A percentile compares a stretch with the other conserved stretches of the same genome.
These are phyloP conservation scores for Phytophthora cajani DNA, from an alignment of 352 stramenopile species.

Conservation along the genomic window DNA sequence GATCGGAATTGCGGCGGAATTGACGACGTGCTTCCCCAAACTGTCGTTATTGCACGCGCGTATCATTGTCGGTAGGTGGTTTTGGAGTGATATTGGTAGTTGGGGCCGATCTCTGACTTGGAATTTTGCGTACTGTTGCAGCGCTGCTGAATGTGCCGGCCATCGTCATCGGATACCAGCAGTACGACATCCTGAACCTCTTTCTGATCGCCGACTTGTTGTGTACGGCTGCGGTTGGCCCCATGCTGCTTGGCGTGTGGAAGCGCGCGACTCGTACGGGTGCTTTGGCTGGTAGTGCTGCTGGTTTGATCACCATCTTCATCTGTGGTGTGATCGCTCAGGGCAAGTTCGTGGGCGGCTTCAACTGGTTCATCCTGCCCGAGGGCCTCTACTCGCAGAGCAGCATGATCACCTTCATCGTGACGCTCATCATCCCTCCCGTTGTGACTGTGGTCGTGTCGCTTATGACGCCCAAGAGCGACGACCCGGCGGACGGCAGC, in stretches of 20 bases:
- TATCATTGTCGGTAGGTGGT: conserved; percentile 51
- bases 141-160: conserved; percentile 76
- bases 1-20: conserved; percentile 75
- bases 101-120: neutral
- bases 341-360: conserved; percentile 73
- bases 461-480: conserved; percentile 43
- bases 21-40: conserved; percentile 73
- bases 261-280: conserved; percentile 49
- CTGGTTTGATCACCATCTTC: conserved; percentile 77
- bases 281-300: conserved; percentile 55
- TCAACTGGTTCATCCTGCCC: conserved; percentile 79
- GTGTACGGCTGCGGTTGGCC: conserved; percentile 73
- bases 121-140: conserved; percentile 23
- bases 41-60: conserved; percentile 63
- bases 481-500: conserved; percentile 30
- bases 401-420: conserved; percentile 86
- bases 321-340: conserved; percentile 62
- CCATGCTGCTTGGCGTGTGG: conserved; percentile 76
- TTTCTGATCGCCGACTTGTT: conserved; percentile 82
- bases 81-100: neutral
- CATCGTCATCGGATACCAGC: conserved; percentile 69
- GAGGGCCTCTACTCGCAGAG: conserved; percentile 78
- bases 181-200: conserved; percentile 74
- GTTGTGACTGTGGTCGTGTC: conserved; percentile 64
- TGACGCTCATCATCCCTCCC: conserved; percentile 68